Base-by-base conservation (phyloP, 208 protist species). In the Acanthamoeba quina region DNA sequence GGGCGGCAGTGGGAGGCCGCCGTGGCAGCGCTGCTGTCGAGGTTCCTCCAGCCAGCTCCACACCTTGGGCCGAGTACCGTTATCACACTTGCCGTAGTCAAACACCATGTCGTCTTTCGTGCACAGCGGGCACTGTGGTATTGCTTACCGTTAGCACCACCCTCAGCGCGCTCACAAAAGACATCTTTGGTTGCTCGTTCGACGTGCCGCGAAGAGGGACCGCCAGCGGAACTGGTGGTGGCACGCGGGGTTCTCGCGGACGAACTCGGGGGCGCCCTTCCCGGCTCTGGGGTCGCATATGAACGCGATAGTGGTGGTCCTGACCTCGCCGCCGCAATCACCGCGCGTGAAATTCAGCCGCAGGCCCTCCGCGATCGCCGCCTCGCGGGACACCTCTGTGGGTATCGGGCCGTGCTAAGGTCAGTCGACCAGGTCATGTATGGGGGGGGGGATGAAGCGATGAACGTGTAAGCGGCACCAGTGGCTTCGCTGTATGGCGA, bases 81-180 rank as follows among this genome's bases (percentile, higher is more conserved):
- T 92, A 5, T 76, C 86, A 31, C 86, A 92, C 66, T 92, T 92
- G 29, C 86, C 86, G 31, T 92, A 92, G 86, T 19, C 64, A 34
- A 60, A 92, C 31, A 92, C 86, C 86, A 92, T 92, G 62, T 92
- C 86, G 41, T 29, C 62, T n/a, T 29, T 52, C 19, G 62, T 56
- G 60, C 86, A 92, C 58, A 92, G 34, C 21, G 86, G 86, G 26
- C 86, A 92, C 86, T 47, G 44, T 47, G 44, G 10, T 47, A 47
- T 10, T 47, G 44, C 44, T 47, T 47, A 47, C 44, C 5, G 44
- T 47, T 47, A 47, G 44, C 41, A 44, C 41, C 41, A 44, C 41
- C 41, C 41, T 47, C 44, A 13, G 44, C 44, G 44, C 44, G 44
- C 44, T 47, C 11, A 47, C 0, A 47, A 47, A 47, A 47, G 10